These are phyloP conservation scores for Glaciozyma martinii DNA, from an alignment of 768 basidiomycete genomes.

Conservation along the genomic window DNA sequence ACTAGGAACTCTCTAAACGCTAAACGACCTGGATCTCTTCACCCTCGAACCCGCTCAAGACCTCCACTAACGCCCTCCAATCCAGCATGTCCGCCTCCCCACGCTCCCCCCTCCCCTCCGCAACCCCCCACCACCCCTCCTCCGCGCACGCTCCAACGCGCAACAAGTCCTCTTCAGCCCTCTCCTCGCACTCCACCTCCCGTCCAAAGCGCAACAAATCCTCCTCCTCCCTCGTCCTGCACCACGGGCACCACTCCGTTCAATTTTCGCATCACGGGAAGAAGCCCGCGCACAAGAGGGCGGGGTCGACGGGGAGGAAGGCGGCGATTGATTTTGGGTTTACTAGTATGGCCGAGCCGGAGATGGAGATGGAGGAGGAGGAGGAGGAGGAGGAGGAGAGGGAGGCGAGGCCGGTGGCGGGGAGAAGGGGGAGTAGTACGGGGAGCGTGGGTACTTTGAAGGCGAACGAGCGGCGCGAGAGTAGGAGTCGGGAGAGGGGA, in stretches of 20 bases:
- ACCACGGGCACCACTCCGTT: conserved; percentile 20
- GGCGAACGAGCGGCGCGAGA: too few species aligned
- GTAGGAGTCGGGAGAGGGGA: background rate
- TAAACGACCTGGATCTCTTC: too few species aligned
- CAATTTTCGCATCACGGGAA: conserved; percentile 16
- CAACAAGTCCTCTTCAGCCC: conserved; percentile 25
- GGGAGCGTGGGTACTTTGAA: conserved; percentile 14
- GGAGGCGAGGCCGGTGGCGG: background rate
- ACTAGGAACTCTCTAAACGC: too few species aligned
- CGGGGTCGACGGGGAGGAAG: conserved; percentile 6
- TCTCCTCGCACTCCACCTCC: conserved; percentile 18
- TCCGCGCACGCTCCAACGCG: background rate
- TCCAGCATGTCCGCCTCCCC: too few species aligned
- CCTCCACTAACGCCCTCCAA: too few species aligned
- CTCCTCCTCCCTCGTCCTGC: conserved; percentile 8
- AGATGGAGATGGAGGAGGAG: background rate
- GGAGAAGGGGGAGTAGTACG: conserved; percentile 9
- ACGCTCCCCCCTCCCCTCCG: too few species aligned
- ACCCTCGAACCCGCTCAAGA: too few species aligned
- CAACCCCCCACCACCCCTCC: too few species aligned
- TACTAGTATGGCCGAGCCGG: conserved; percentile 11
- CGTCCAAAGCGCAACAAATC: conserved; percentile 25
- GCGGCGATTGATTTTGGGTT: conserved; percentile 23
- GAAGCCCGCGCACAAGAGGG: background rate
- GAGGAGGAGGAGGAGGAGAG: background rate